Base-by-base conservation (phyloP, 2,329 filamentous ascomycete species). In the Leptographium lundbergii region DNA sequence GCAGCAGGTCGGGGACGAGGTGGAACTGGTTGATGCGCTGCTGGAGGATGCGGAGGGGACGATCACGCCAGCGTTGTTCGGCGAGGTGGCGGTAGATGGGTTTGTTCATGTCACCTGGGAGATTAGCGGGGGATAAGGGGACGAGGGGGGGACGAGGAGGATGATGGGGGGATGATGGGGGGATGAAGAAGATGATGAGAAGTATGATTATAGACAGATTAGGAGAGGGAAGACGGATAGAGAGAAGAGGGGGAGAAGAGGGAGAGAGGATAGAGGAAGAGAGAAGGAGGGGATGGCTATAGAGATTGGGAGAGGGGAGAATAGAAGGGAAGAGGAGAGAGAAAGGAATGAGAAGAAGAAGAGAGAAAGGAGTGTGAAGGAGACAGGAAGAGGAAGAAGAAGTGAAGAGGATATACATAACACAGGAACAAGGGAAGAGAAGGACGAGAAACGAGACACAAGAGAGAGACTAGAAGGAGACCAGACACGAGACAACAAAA, bases 61-160 rank as follows among this genome's bases (percentile, higher is more conserved):
- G 91, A 63, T 84, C 79, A 66, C 86, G 85, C 94, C 94, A 99
- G 76, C 95, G 91, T 66, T 81, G 77, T 69, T 96, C 82, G 61
- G 92, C 89, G 56, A 97, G 86, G 72, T 88, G 82, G 64, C 92
- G 88, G 77, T 99, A 99, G 69, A 99, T 91, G 63, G 92, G 92
- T 72, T 95, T 95, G 76, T 83, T 86, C 90, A 97, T 92, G 72
- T 97, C 91, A 64, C 88, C 91, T 96, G 64, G 48, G 29, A 10
- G 59, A 58, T 27, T 39, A 5, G 24, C 2, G 27, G 19, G 17
- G 17, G 19, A 4, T 3, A 4, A 4, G 47, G 54, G 7, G 24
- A 17, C 19, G 19, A 25, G 6, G 19, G 22, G 6, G 14, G 17
- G 50, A 19, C n/a, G n/a, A n/a, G n/a, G n/a, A n/a, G n/a, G n/a